Percentiles rank a stretch among this genome's conserved stretches.
Conservation (phyloP, 1,139 yeast genomes). For the Arxiozyma telluris region DNA sequence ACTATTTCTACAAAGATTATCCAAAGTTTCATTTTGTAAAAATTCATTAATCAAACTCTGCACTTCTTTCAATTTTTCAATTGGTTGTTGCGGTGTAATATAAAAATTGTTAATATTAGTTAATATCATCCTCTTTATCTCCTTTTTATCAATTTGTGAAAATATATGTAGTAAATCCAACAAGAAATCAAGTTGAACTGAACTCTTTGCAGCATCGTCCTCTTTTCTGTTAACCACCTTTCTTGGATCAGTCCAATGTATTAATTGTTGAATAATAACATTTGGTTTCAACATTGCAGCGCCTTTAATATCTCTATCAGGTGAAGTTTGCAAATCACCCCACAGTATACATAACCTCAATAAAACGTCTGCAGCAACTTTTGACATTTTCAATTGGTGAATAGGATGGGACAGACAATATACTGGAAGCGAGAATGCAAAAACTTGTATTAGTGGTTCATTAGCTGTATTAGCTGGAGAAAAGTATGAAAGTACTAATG, state of each 20-base stretch:
- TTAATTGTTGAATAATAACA: constrained; percentile 62
- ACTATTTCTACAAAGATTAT: constrained; percentile 39
- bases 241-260: constrained; percentile 81
- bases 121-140: constrained; percentile 48
- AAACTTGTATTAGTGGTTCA: constrained; percentile 65
- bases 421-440: constrained; percentile 84
- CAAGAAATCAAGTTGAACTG: constrained; percentile 52
- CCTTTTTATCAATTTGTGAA: constrained; percentile 42
- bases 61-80: constrained; percentile 22
- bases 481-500: constrained; percentile 65
- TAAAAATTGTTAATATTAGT: constrained; percentile 44
- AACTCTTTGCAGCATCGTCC: constrained; percentile 34
- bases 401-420: constrained; percentile 69
- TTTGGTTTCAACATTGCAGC: constrained; percentile 41
- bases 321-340: constrained; percentile 32
- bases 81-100: constrained; percentile 31
- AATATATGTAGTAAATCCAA: constrained; percentile 46
- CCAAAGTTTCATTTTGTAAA: constrained; percentile 30
- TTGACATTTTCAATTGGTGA: constrained; percentile 63
- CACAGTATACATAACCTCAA: constrained; percentile 39
- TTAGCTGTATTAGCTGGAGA: constrained; percentile 57
- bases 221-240: constrained; percentile 43
- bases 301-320: constrained; percentile 30
- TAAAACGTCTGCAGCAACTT: constrained; percentile 59
- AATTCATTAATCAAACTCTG: constrained; percentile 26